These are phyloP conservation scores for Silybum marianum DNA, from an alignment of 129 eudicot species.

Conservation along the genomic window DNA sequence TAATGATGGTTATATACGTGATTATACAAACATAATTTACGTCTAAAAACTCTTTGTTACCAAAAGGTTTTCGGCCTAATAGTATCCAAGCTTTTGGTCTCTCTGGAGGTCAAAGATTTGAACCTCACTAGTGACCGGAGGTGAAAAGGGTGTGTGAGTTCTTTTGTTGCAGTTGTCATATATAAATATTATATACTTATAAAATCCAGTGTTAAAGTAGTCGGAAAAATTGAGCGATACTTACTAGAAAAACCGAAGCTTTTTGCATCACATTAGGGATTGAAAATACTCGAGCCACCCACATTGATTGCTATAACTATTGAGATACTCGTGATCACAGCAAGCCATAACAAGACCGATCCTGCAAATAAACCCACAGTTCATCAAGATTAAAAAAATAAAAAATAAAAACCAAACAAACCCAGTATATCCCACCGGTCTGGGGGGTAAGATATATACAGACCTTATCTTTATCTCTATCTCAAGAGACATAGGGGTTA, in stretches of 20 bases:
- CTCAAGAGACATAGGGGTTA: not conserved
- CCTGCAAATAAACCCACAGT: conserved; percentile 47
- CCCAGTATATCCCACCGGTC: not conserved
- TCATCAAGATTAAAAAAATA: not conserved
- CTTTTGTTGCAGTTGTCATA: no score
- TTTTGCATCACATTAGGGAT: conserved; percentile 51
- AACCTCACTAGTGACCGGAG: no score
- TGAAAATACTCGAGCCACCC: conserved; percentile 66
- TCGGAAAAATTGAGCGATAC: not conserved
- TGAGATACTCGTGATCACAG: conserved; percentile 60
- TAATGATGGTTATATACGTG: not conserved
- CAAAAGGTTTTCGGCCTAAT: no score
- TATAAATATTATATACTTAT: no score
- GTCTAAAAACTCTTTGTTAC: not conserved
- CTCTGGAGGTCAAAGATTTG: no score
- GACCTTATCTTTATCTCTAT: not conserved
- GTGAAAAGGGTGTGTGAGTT: no score
- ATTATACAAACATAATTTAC: not conserved
- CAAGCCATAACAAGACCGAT: conserved; percentile 74
- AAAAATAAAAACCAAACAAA: not conserved
- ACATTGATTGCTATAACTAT: conserved; percentile 61
- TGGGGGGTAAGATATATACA: not conserved
- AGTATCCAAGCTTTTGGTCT: no score
- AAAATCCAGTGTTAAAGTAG: not conserved
- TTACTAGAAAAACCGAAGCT: conserved; percentile 20